Base-by-base conservation (phyloP, 768 basidiomycete genomes). In the Trametes punicea region DNA sequence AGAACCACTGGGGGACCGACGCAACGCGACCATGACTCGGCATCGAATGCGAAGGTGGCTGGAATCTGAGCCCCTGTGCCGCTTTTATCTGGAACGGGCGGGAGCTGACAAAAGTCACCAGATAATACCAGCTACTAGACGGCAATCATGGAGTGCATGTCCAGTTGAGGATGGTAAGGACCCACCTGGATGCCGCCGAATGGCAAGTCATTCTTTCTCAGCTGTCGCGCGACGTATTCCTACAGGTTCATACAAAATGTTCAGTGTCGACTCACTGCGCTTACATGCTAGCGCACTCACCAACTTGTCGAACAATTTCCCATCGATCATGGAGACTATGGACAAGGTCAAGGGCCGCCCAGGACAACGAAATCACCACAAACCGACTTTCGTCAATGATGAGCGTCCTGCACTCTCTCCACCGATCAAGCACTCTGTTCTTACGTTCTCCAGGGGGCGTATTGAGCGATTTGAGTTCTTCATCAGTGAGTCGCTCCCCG, bases 101-200 rank as follows among this genome's bases (percentile, higher is more conserved):
- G 93, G 0, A 97, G 76, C 69, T 97, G 93, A 66, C 84, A 94
- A 69, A 95, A 95, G 67, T 97, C 93, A 6, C 93, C 93, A 7
- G 87, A 92, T 4, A 94, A 73, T 30, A 90, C 77, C 49, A 94
- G 80, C 87, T 93, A 56, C n/a, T 9, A 5, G 34, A 16, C 16
- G 13, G n/a, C n/a, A n/a, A n/a, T n/a, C n/a, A n/a, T n/a, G n/a
- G n/a, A n/a, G 18, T 65, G 41, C 20, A 16, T 25, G 53, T 21
- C 27, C 31, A 15, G 34, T 57, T 51, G 56, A 45, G 2, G 25
- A 13, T 15, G 27, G 13, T 0, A 1, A 7, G 4, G n/a, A 49
- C 49, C 15, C 38, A 88, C 88, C 76, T 94, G 92, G 42, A 96
- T 91, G 4, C 92, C 92, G 10, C 93, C 93, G 62, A 93, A 95